These are phyloP conservation scores for Teratosphaeria viscida DNA, from an alignment of 2,329 filamentous ascomycete species.

Conservation along the genomic window DNA sequence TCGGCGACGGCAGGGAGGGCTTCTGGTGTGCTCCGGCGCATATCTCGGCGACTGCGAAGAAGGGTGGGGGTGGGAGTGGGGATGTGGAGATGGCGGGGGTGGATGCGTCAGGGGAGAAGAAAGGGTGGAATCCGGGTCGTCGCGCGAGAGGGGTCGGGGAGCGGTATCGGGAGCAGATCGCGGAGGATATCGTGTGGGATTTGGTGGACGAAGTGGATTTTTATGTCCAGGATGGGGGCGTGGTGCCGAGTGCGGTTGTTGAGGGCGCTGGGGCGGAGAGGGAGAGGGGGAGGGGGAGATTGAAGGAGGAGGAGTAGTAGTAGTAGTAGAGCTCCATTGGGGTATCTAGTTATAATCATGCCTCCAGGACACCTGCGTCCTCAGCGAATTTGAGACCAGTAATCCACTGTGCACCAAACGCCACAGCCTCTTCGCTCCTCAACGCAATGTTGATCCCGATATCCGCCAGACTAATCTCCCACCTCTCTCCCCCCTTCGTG, in stretches of 20 bases:
- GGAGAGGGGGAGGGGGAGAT: background rate
- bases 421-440: slow-evolving; percentile 73
- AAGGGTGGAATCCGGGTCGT: slow-evolving; percentile 24
- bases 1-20: slow-evolving; percentile 76
- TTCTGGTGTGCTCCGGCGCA: slow-evolving; percentile 79
- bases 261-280: background rate
- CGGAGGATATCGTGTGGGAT: slow-evolving; percentile 87
- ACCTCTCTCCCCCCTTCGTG: slow-evolving; percentile 53
- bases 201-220: slow-evolving; percentile 91
- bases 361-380: background rate
- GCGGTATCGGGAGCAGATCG: slow-evolving; percentile 84
- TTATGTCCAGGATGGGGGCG: slow-evolving; percentile 58
- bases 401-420: slow-evolving; percentile 82
- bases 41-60: slow-evolving; percentile 6
- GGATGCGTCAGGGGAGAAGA: slow-evolving; percentile 10
- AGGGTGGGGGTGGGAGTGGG: background rate
- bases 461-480: slow-evolving; percentile 77
- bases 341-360: background rate
- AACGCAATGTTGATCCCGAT: slow-evolving; percentile 78
- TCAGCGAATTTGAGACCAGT: slow-evolving; percentile 36
- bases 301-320: slow-evolving; percentile 5
- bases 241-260: slow-evolving; percentile 7
- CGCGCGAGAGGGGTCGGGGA: slow-evolving; percentile 56
- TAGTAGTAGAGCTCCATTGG: background rate
- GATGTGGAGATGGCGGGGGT: slow-evolving; percentile 25